Conservation (phyloP, 2,329 filamentous ascomycete species). For the Arthroderma sp. region DNA sequence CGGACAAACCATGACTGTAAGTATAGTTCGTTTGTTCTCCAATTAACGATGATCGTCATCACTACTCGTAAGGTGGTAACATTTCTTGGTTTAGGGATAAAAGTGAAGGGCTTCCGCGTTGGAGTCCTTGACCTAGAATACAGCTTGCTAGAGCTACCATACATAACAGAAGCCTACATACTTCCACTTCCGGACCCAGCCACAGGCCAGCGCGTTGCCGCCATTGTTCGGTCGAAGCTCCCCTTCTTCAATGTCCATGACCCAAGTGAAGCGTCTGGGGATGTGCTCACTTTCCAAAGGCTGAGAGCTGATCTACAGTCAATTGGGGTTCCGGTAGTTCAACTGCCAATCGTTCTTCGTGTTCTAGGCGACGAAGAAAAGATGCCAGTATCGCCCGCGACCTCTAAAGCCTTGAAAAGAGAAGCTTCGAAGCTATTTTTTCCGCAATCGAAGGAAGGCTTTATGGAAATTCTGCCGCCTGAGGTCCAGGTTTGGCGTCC, state of each 20-base stretch:
- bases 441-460: constrained; percentile 1
- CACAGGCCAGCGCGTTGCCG: constrained; percentile 3
- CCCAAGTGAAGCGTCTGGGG: too few species aligned
- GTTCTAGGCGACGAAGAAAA: constrained; percentile 6
- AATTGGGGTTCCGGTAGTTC: background rate
- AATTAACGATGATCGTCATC: too few species aligned
- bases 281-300: background rate
- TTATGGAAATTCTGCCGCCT: background rate
- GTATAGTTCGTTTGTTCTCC: background rate
- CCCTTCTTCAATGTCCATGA: too few species aligned
- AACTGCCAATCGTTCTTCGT: constrained; percentile 8
- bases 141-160: constrained; percentile 9
- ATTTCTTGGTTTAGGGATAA: too few species aligned
- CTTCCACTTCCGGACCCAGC: constrained; percentile 7
- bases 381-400: constrained; percentile 2
- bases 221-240: constrained; percentile 2
- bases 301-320: constrained; percentile 7
- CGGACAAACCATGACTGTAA: constrained; percentile 12
- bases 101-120: background rate
- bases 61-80: too few species aligned
- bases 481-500: background rate
- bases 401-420: constrained; percentile 3
- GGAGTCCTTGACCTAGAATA: constrained; percentile 9
- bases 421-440: constrained; percentile 4
- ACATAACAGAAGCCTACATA: constrained; percentile 11